Evolutionary conservation across 176 grass and related monocot species (phyloP).

Genomic region (Musa itinerans): DNA sequence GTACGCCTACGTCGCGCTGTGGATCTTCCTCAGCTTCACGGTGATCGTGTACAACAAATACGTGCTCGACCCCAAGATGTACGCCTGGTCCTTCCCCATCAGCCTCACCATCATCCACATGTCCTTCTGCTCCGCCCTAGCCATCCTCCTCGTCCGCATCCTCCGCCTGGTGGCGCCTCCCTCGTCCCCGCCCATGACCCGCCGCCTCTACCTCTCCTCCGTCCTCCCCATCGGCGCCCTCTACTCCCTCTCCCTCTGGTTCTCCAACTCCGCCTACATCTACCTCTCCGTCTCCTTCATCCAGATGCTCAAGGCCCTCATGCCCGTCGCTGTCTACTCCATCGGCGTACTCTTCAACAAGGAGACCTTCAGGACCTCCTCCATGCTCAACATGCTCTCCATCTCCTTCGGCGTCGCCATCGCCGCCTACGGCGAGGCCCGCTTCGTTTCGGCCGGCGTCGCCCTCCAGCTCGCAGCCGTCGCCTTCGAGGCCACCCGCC

Average conservation of each 20-base stretch:
- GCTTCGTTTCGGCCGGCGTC: conserved; percentile 57
- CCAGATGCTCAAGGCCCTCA: conserved; percentile 99
- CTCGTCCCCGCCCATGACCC: conserved; percentile 53
- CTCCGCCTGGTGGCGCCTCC: conserved; percentile 68
- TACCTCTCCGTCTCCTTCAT: conserved; percentile 99
- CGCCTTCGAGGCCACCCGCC: conserved; percentile 83
- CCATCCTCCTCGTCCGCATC: conserved; percentile 64
- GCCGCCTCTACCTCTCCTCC: conserved; percentile 52
- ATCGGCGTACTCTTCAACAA: conserved; percentile 75
- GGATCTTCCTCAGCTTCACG: conserved; percentile 90
- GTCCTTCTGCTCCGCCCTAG: conserved; percentile 84
- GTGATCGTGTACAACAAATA: conserved; percentile 99
- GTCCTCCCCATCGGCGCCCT: conserved; percentile 87
- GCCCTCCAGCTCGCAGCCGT: conserved; percentile 68
- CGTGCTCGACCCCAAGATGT: conserved; percentile 97
- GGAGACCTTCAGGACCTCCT: conserved; percentile 48
- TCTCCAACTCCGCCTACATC: conserved; percentile 98
- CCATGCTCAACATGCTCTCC: conserved; percentile 97
- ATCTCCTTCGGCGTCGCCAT: conserved; percentile 89
- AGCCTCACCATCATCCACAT: conserved; percentile 96
- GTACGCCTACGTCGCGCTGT: conserved; percentile 86
- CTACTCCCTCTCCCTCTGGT: conserved; percentile 93
- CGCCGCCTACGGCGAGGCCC: conserved; percentile 74
- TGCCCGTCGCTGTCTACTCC: conserved; percentile 95
- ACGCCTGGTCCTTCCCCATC: conserved; percentile 96